Evolutionary conservation across 2,329 filamentous ascomycete species (phyloP), one percentile per base, ranked within the genome.

Genomic region (Neofusicoccum parvum): DNA sequence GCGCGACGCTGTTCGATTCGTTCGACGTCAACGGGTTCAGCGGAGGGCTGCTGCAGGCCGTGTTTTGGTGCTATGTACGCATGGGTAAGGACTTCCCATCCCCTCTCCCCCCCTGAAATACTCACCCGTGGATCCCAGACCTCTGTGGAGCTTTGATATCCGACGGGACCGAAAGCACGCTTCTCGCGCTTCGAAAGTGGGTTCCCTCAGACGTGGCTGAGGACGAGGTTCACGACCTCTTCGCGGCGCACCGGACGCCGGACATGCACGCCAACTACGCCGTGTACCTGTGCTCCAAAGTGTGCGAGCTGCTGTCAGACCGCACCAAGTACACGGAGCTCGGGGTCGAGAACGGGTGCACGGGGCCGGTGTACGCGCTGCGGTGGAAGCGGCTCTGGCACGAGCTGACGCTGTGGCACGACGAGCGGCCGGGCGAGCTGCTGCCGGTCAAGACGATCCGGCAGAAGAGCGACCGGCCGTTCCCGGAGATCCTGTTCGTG

Each of bases 61-160:
- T 86, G 0, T 86, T 85, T 66, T 86, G 83, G 83, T 84, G 82
- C 64, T 85, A 85, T 72, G 83, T 82, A 0, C 78, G 83, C 7
- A 85, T 86, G 83, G 82, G 76, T 78, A 65, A 39, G 7, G 32
- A 5, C 27, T 11, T 48, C 1, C 34, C 43, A 17, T 10, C n/a
- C 17, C n/a, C n/a, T 41, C 23, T 50, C 54, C n/a, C 23, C n/a
- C 14, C 36, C 32, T 39, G 3, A 39, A 15, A 2, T 6, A 53
- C 12, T 20, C 11, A n/a, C 15, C 27, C 12, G 32, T 12, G 17
- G n/a, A 34, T 39, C 3, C 27, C 37, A 79, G 78, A 85, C 68
- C 80, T 85, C 27, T 85, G 82, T 63, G 82, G 83, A n/a, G 82
- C 81, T 0, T 75, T 85, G 5, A 84, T 85, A 7, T 83, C 81